Base-by-base conservation (phyloP, 495 filamentous ascomycete genomes). In the Trypethelium eluteriae region DNA sequence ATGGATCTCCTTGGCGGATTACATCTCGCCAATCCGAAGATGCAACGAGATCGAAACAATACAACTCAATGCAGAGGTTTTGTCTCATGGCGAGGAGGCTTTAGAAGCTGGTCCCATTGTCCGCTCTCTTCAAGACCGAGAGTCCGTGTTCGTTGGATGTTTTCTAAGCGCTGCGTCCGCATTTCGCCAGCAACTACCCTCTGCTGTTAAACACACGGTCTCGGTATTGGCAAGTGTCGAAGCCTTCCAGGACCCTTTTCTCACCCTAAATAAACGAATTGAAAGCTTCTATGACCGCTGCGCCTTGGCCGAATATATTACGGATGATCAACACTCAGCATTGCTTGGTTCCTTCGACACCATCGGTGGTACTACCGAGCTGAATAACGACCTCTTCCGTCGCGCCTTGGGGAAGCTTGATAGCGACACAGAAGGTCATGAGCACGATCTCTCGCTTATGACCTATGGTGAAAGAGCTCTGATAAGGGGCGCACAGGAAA, bases 1-100 rank as follows among this genome's bases (percentile, higher is more conserved):
- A 3, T 96, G 91, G 89, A 79, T 92, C 36, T 79, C 94, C 39
- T 87, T 89, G 62, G 84, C 92, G 3, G 92, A 96, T 72, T 85
- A 86, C 35, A 81, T 93, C 66, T 87, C 89, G 32, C 82, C 89
- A 7, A 81, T 98, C 63, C 82, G 94, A 63, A 82, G 89, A 73
- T 95, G 90, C 74, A 93, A 86, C 70, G 81, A 85, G 18, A 76
- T 91, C 14, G 94, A 98, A 70, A 75, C 86, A 3, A 80, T 96
- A 11, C 79, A 76, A 65, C 77, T 87, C 70, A 92, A 90, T 70
- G 34, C 56, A 7, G 61, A 73, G 9, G 57, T 70, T 10, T 64
- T 77, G 12, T 46, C 39, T 10, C 65, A 59, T 2, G 14, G 34
- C 4, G 25, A 5, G 18, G 36, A 50, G 6, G n/a, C 12, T 1